Percentiles rank a stretch among this genome's conserved stretches.
phyloP scores from a whole-genome alignment of 2,329 filamentous ascomycete genomes.

The Dothidotthia symphoricarpi region DNA sequence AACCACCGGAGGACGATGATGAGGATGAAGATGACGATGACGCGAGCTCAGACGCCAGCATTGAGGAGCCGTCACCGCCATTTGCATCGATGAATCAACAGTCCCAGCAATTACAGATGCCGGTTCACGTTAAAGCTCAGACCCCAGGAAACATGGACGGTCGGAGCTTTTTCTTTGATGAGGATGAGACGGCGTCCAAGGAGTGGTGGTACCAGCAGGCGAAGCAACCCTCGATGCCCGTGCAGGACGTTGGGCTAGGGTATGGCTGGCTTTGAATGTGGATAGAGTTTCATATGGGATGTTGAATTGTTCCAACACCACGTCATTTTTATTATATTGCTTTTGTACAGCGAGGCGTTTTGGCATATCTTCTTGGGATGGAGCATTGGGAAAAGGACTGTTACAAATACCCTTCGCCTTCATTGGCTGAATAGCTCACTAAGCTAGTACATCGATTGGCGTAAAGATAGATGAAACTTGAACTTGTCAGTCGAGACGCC shows the following conservation, averaged over 20 bases:
- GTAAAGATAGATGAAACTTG: slow-evolving; percentile 24
- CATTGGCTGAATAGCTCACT: slow-evolving; percentile 15
- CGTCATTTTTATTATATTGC: slow-evolving; percentile 13
- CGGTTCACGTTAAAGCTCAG: slow-evolving; percentile 30
- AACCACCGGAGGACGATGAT: slow-evolving; percentile 56
- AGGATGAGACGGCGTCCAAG: slow-evolving; percentile 39
- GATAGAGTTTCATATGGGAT: slow-evolving; percentile 9
- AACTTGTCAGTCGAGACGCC: background rate
- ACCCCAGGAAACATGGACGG: slow-evolving; percentile 38
- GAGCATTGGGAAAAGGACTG: slow-evolving; percentile 8
- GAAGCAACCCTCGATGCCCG: slow-evolving; percentile 38
- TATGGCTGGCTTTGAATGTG: slow-evolving; percentile 39
- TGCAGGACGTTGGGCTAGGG: slow-evolving; percentile 40
- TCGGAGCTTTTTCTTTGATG: slow-evolving; percentile 44
- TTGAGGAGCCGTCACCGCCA: slow-evolving; percentile 36
- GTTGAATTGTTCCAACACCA: slow-evolving; percentile 7
- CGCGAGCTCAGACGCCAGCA: slow-evolving; percentile 46
- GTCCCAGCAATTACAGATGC: slow-evolving; percentile 21
- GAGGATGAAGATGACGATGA: slow-evolving; percentile 47
- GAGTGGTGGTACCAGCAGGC: slow-evolving; percentile 45
- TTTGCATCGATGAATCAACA: slow-evolving; percentile 21
- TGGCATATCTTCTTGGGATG: slow-evolving; percentile 13
- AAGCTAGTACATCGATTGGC: slow-evolving; percentile 20
- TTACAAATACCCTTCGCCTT: slow-evolving; percentile 34
- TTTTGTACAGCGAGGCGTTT: slow-evolving; percentile 36